A percentile compares a stretch with the other conserved stretches of the same genome.
phyloP scores from a whole-genome alignment of 2,329 filamentous ascomycete species.

The Monilinia fructicola region DNA sequence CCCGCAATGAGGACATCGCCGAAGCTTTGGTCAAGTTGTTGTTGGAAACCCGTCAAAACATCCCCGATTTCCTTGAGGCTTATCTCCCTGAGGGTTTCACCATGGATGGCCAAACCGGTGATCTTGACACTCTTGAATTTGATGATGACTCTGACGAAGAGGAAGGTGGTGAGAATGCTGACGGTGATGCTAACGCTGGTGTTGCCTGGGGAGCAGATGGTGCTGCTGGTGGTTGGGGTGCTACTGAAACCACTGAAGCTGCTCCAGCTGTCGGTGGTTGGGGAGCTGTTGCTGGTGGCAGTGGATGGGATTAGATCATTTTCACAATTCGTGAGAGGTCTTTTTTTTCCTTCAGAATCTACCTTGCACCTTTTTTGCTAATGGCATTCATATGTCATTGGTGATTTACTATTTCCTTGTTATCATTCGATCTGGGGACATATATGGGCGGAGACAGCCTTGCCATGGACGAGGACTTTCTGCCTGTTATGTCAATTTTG shows the following conservation, averaged over 20 bases:
- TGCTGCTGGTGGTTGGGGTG: neutral
- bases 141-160: constrained; percentile 61
- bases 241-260: constrained; percentile 8
- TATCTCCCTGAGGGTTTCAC: constrained; percentile 57
- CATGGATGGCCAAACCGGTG: constrained; percentile 31
- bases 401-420: constrained; percentile 7
- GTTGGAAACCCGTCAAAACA: constrained; percentile 71
- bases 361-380: constrained; percentile 2
- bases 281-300: neutral
- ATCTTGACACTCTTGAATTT: constrained; percentile 41
- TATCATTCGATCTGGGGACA: neutral
- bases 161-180: constrained; percentile 44
- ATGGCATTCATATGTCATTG: neutral
- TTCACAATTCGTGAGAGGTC: neutral
- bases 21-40: constrained; percentile 76
- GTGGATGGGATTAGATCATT: neutral
- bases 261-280: constrained; percentile 11
- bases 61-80: constrained; percentile 78
- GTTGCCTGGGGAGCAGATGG: constrained; percentile 5
- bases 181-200: constrained; percentile 22
- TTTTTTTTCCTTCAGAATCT: neutral
- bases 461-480: constrained; percentile 6
- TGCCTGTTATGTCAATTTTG: constrained; percentile 12
- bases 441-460: constrained; percentile 2
- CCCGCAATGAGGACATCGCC: constrained; percentile 71